Evolutionary conservation across 768 basidiomycete species (phyloP).

Genomic region (Termitomyces sp.): DNA sequence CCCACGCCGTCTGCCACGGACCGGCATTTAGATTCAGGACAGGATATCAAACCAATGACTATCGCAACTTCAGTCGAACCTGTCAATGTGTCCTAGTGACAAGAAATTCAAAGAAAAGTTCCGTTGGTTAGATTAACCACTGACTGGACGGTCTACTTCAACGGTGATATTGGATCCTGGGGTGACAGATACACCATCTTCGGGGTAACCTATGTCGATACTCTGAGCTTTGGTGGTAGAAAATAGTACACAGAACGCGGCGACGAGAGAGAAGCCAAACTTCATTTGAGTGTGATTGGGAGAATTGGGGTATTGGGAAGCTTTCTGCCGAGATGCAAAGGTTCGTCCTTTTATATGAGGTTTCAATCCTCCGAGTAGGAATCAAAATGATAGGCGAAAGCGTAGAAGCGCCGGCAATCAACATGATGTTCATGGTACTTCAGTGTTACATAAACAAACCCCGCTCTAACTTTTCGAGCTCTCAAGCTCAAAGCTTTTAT

Average conservation of each 20-base stretch:
- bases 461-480: neutral
- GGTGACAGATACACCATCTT: constrained; percentile 23
- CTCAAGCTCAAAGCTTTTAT: neutral
- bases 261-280: neutral
- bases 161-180: constrained; percentile 35
- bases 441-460: neutral
- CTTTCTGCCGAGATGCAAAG: neutral
- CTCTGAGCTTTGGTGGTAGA: constrained; percentile 34
- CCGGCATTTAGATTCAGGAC: constrained; percentile 16
- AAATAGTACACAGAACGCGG: constrained; percentile 18
- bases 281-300: neutral
- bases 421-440: neutral
- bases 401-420: neutral
- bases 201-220: constrained; percentile 34
- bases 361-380: neutral
- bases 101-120: neutral
- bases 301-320: neutral
- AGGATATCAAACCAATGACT: constrained; percentile 38
- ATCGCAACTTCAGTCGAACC: constrained; percentile 39
- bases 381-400: neutral
- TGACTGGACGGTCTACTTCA: constrained; percentile 43
- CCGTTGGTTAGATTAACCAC: constrained; percentile 9
- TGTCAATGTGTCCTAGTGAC: constrained; percentile 26
- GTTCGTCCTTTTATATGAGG: neutral
- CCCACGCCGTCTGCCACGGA: constrained; percentile 27